Percentiles rank a stretch among this genome's conserved stretches.
These are phyloP conservation scores for Hypoxylon lenormandii DNA, from an alignment of 495 filamentous ascomycete species.

Conservation along the genomic window DNA sequence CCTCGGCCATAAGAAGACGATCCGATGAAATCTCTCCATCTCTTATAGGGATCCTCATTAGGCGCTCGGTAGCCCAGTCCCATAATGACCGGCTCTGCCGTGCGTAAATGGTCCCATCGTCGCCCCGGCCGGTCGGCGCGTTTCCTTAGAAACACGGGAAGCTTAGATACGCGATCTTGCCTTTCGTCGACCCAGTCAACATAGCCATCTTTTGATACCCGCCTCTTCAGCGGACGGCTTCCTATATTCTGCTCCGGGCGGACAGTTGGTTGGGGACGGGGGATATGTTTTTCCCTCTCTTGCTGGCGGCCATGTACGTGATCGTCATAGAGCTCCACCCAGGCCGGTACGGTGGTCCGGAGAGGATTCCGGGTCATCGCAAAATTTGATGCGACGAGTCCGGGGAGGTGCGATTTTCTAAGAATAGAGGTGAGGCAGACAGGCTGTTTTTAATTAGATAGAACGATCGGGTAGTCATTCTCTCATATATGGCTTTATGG, in stretches of 20 bases:
- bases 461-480: conserved; percentile 36
- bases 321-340: conserved; percentile 51
- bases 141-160: conserved; percentile 51
- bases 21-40: conserved; percentile 62
- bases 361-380: conserved; percentile 51
- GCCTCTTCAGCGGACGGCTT: conserved; percentile 51
- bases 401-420: conserved; percentile 40
- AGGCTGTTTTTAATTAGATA: conserved; percentile 25
- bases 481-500: conserved; percentile 30
- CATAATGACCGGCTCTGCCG: conserved; percentile 68
- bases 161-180: conserved; percentile 47
- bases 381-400: conserved; percentile 19
- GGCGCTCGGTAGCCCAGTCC: conserved; percentile 55
- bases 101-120: conserved; percentile 69
- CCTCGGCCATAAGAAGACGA: conserved; percentile 65
- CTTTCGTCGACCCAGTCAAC: conserved; percentile 58
- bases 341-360: conserved; percentile 49
- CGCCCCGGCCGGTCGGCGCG: conserved; percentile 57
- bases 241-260: conserved; percentile 48
- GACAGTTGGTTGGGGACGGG: conserved; percentile 39
- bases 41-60: conserved; percentile 52
- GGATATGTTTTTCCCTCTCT: conserved; percentile 22
- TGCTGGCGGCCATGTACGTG: conserved; percentile 44
- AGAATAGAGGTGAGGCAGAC: conserved; percentile 35
- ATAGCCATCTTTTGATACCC: conserved; percentile 67